Percentiles rank a stretch among this genome's conserved stretches.
Evolutionary conservation across 2,329 filamentous ascomycete species (phyloP).

Genomic region (Pseudophaeomoniella oleicola): DNA sequence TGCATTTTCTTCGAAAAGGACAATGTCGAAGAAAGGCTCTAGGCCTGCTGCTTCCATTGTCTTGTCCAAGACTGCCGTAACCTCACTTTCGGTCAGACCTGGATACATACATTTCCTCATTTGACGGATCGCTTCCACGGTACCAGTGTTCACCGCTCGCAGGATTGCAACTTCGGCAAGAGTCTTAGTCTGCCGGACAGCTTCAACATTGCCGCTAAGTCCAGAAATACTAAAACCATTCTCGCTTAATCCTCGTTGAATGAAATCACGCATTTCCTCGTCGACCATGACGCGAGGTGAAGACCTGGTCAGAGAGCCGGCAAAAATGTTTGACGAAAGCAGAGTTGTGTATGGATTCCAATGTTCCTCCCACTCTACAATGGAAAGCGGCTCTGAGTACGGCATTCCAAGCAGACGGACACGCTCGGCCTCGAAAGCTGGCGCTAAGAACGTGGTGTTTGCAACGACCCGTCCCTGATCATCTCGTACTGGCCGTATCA

Average conservation of each 20-base stretch:
- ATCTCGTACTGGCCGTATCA: slow-evolving; percentile 34
- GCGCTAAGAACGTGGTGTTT: slow-evolving; percentile 43
- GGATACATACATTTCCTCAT: slow-evolving; percentile 39
- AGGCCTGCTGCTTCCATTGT: slow-evolving; percentile 40
- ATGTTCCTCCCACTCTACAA: slow-evolving; percentile 49
- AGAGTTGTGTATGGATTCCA: slow-evolving; percentile 49
- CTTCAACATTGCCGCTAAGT: slow-evolving; percentile 38
- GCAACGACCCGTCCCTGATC: slow-evolving; percentile 28
- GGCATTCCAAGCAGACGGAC: slow-evolving; percentile 46
- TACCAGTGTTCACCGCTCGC: slow-evolving; percentile 49
- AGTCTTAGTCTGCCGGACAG: slow-evolving; percentile 45
- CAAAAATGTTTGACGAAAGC: slow-evolving; percentile 27
- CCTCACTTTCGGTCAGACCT: slow-evolving; percentile 43
- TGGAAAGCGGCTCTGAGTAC: slow-evolving; percentile 32
- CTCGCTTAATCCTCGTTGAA: slow-evolving; percentile 38
- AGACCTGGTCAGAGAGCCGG: slow-evolving; percentile 9
- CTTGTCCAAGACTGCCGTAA: slow-evolving; percentile 39
- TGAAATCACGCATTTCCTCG: slow-evolving; percentile 51
- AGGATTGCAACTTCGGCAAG: slow-evolving; percentile 41
- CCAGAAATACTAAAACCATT: slow-evolving; percentile 44
- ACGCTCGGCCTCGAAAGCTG: slow-evolving; percentile 46
- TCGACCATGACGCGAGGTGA: slow-evolving; percentile 40
- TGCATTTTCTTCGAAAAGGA: slow-evolving; percentile 39
- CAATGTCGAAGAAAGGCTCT: slow-evolving; percentile 48
- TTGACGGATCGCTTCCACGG: slow-evolving; percentile 44